Conservation (phyloP, 2,329 filamentous ascomycete genomes). For the Fonsecaea nubica region DNA sequence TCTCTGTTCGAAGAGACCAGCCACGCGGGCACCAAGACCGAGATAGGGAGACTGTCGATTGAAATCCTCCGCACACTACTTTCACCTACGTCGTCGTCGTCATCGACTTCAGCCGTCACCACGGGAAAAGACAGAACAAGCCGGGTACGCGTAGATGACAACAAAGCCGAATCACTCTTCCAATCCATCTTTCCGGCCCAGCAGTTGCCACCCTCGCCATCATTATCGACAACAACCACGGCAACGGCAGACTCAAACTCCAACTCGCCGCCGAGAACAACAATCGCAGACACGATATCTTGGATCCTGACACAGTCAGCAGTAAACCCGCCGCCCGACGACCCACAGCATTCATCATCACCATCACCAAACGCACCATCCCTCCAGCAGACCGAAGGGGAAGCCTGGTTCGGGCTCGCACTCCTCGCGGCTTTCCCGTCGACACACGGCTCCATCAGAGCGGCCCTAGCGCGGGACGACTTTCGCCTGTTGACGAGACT, state of each 20-base stretch:
- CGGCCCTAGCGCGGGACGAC: conserved; percentile 14
- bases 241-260: background rate
- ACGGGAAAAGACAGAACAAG: background rate
- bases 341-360: background rate
- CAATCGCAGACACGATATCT: conserved; percentile 21
- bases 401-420: conserved; percentile 35
- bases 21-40: conserved; percentile 26
- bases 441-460: conserved; percentile 19
- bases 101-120: too few species aligned
- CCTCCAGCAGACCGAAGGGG: conserved; percentile 22
- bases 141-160: background rate
- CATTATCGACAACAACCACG: background rate
- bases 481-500: conserved; percentile 16
- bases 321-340: background rate
- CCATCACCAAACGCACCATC: background rate
- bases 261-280: background rate
- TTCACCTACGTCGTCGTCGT: background rate
- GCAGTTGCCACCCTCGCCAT: background rate
- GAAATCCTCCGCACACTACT: conserved; percentile 31
- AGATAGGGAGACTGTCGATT: conserved; percentile 30
- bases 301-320: conserved; percentile 25
- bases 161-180: background rate
- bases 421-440: conserved; percentile 23
- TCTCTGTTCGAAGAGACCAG: conserved; percentile 24
- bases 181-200: background rate